These are phyloP conservation scores for Trebouxiophyceae sp. DNA, from an alignment of 163 green algal species.

Conservation along the genomic window DNA sequence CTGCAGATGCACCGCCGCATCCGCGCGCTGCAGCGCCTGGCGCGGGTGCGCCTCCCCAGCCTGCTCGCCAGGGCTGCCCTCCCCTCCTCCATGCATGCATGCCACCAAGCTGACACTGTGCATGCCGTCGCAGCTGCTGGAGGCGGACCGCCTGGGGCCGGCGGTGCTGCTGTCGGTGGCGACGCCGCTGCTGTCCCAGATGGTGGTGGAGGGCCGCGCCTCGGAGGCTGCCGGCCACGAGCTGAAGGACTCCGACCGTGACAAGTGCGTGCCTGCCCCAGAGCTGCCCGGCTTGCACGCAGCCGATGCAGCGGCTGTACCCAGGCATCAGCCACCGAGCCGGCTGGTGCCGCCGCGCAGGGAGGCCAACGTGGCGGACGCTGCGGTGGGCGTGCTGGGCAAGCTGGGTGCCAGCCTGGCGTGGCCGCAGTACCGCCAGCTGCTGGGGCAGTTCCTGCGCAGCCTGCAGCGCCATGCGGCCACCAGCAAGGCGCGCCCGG, in stretches of 20 bases:
- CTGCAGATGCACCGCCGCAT: conserved; percentile 78
- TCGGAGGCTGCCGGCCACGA: conserved; percentile 15
- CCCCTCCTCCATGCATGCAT: too few relatives aligned
- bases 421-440: conserved; percentile 75
- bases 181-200: conserved; percentile 59
- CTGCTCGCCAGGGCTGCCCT: too few relatives aligned
- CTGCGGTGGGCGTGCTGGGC: conserved; percentile 51
- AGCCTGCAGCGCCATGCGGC: conserved; percentile 35
- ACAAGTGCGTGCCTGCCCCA: too few relatives aligned
- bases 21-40: conserved; percentile 28
- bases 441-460: conserved; percentile 67
- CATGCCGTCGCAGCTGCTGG: background rate
- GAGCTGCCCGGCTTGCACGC: too few relatives aligned
- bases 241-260: conserved; percentile 27
- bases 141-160: background rate
- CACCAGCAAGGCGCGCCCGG: conserved; percentile 6
- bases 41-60: conserved; percentile 14
- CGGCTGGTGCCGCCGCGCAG: background rate
- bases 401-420: conserved; percentile 51
- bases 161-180: conserved; percentile 47
- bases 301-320: too few relatives aligned
- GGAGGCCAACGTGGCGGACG: conserved; percentile 69
- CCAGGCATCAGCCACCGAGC: conserved; percentile 5
- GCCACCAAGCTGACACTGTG: too few relatives aligned
- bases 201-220: conserved; percentile 37